A percentile compares a stretch with the other conserved stretches of the same genome.
phyloP scores from a whole-genome alignment of 2,329 filamentous ascomycete genomes.

The Xylaria sp. region DNA sequence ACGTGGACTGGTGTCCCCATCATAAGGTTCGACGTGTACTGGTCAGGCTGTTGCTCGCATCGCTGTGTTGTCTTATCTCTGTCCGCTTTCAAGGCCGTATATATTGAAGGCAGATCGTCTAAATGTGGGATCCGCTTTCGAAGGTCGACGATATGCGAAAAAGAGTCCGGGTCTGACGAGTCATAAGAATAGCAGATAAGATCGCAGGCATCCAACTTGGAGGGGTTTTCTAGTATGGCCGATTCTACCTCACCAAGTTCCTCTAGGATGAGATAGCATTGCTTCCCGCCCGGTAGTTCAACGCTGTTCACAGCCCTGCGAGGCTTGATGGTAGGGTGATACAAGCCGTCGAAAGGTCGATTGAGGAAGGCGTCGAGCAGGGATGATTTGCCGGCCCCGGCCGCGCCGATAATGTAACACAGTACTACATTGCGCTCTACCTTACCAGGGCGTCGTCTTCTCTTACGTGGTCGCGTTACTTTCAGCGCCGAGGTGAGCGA shows the following conservation, averaged over 20 bases:
- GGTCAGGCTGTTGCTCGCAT: conserved; percentile 87
- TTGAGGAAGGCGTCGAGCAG: conserved; percentile 91
- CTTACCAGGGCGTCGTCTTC: conserved; percentile 77
- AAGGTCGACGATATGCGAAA: conserved; percentile 85
- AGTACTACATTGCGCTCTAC: conserved; percentile 95
- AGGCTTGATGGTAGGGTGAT: conserved; percentile 94
- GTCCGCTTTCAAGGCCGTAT: conserved; percentile 93
- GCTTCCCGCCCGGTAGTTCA: conserved; percentile 92
- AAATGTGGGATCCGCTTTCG: conserved; percentile 81
- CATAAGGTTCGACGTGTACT: conserved; percentile 82
- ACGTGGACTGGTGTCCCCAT: conserved; percentile 94
- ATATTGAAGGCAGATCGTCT: conserved; percentile 88
- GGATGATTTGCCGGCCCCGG: conserved; percentile 87
- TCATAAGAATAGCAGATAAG: conserved; percentile 96
- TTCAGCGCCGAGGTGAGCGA: conserved; percentile 85
- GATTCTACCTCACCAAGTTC: conserved; percentile 96
- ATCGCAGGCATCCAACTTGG: conserved; percentile 90
- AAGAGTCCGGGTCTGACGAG: conserved; percentile 94
- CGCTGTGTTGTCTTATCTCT: conserved; percentile 96
- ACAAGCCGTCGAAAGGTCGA: conserved; percentile 80
- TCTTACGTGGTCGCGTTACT: conserved; percentile 88
- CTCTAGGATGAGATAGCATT: conserved; percentile 94
- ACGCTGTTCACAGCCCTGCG: conserved; percentile 95
- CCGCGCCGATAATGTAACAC: conserved; percentile 87
- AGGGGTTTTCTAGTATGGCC: conserved; percentile 89